Evolutionary conservation across 306 rosid species (phyloP).

Genomic region (Dalbergia oliveri): DNA sequence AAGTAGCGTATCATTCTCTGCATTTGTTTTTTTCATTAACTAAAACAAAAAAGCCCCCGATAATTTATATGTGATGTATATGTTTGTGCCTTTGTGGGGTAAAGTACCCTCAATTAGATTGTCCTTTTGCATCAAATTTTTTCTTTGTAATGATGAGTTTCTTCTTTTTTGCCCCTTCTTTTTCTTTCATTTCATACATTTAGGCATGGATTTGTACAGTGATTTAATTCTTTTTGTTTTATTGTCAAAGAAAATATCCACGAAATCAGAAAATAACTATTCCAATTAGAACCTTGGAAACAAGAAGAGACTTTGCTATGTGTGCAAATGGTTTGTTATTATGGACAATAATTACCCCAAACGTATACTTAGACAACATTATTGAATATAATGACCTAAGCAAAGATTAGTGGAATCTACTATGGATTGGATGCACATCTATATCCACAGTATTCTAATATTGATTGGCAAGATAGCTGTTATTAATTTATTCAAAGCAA

Average conservation of each 20-base stretch:
- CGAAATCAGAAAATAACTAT: conserved; percentile 29
- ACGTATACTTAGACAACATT: conserved; percentile 70
- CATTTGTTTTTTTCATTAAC: conserved; percentile 46
- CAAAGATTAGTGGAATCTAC: conserved; percentile 68
- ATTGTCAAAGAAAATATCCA: conserved; percentile 2
- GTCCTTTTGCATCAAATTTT: conserved; percentile 72
- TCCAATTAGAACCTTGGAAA: conserved; percentile 23
- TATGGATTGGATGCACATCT: conserved; percentile 58
- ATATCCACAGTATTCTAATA: conserved; percentile 36
- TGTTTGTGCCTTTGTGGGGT: conserved; percentile 84
- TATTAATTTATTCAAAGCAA: conserved; percentile 46
- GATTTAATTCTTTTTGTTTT: conserved; percentile 32
- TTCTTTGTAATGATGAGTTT: conserved; percentile 76
- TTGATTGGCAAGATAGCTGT: conserved; percentile 48
- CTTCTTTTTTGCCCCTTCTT: conserved; percentile 37
- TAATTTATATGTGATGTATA: conserved; percentile 53
- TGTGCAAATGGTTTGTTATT: conserved; percentile 57
- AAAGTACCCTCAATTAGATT: conserved; percentile 67
- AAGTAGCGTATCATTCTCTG: conserved; percentile 69
- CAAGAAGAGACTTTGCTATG: conserved; percentile 35
- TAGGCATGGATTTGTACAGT: conserved; percentile 54
- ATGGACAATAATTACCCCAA: conserved; percentile 64
- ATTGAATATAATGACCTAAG: conserved; percentile 62
- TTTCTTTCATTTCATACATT: conserved; percentile 49
- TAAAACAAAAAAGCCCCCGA: conserved; percentile 67